These are phyloP conservation scores for Debaryomyces psychrophilus DNA, from an alignment of 1,139 yeast species.

Conservation along the genomic window DNA sequence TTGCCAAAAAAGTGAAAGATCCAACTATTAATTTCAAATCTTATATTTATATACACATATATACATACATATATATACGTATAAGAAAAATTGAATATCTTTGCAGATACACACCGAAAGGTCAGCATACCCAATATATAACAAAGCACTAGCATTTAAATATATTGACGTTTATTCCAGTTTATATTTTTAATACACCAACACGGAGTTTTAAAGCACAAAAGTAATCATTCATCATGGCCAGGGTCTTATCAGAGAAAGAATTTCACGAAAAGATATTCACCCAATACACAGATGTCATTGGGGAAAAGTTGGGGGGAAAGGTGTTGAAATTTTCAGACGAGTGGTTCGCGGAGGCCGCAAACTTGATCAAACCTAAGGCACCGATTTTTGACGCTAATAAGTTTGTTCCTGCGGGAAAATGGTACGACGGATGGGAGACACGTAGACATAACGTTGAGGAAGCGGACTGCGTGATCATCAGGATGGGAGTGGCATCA, in stretches of 20 bases:
- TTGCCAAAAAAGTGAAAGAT: constrained; percentile 1
- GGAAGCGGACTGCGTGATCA: constrained; percentile 83
- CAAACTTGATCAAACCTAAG: constrained; percentile 77
- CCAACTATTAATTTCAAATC: neutral
- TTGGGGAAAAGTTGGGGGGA: constrained; percentile 85
- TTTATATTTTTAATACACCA: neutral
- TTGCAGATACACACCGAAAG: neutral
- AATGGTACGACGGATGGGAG: constrained; percentile 99
- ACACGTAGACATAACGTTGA: constrained; percentile 87
- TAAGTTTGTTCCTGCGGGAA: constrained; percentile 80
- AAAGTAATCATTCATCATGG: constrained; percentile 24
- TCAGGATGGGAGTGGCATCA: constrained; percentile 81
- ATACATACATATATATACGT: too few relatives aligned
- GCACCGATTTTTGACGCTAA: constrained; percentile 82
- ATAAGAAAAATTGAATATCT: neutral
- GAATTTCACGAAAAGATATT: constrained; percentile 51
- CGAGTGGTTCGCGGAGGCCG: constrained; percentile 96
- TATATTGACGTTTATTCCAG: neutral
- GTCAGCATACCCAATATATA: neutral
- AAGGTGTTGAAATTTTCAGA: constrained; percentile 69
- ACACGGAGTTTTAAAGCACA: neutral
- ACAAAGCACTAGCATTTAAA: neutral
- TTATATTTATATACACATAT: neutral
- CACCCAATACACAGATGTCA: constrained; percentile 64
- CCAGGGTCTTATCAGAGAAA: constrained; percentile 33